phyloP scores from a whole-genome alignment of 441 rosid species.

The Croton laevigatus region DNA sequence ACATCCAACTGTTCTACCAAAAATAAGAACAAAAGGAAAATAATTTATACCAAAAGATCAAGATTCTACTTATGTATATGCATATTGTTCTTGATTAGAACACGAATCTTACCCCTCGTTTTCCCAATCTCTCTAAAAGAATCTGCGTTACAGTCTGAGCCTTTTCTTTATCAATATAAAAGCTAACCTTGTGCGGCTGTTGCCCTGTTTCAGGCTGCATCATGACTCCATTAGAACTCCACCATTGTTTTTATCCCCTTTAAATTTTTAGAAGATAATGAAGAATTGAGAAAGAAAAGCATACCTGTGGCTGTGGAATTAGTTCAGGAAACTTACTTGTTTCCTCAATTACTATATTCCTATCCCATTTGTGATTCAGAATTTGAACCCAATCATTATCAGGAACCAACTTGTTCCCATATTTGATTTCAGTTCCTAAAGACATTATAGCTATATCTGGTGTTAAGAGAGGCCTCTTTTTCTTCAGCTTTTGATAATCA shows the following conservation, averaged over 20 bases:
- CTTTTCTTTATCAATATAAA: constrained; percentile 66
- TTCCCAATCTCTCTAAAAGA: constrained; percentile 50
- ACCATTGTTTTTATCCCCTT: too few relatives aligned
- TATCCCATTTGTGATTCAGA: constrained; percentile 79
- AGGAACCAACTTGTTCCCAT: constrained; percentile 70
- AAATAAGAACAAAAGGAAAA: neutral
- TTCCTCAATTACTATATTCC: constrained; percentile 60
- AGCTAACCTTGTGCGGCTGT: constrained; percentile 85
- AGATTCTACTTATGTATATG: too few relatives aligned
- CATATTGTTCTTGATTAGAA: constrained; percentile 9
- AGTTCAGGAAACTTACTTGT: constrained; percentile 73
- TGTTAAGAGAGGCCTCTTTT: constrained; percentile 84
- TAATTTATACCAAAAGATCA: too few relatives aligned
- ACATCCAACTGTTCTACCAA: constrained; percentile 64
- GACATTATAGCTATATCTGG: constrained; percentile 92
- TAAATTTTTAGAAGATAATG: too few relatives aligned
- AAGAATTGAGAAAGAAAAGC: neutral
- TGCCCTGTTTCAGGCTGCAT: constrained; percentile 80
- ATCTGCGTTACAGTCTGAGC: constrained; percentile 55
- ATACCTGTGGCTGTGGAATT: constrained; percentile 59
- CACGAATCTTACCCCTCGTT: constrained; percentile 53
- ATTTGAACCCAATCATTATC: constrained; percentile 83
- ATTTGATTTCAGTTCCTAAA: constrained; percentile 92
- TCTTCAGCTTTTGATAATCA: constrained; percentile 70
- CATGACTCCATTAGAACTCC: neutral